These are phyloP conservation scores for Viola pubescens DNA, from an alignment of 441 rosid genomes.

Conservation along the genomic window DNA sequence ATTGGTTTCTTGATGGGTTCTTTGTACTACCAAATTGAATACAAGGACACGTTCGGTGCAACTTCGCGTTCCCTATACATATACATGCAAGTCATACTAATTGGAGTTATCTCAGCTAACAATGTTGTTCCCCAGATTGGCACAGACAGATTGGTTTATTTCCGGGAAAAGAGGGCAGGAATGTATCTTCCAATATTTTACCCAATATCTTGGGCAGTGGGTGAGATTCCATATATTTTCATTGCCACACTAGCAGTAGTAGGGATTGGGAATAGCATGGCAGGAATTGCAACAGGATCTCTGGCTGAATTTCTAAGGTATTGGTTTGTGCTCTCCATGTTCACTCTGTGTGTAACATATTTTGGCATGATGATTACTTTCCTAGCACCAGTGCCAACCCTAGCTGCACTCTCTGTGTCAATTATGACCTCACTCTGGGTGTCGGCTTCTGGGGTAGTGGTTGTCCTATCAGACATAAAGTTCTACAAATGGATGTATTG, in stretches of 20 bases:
- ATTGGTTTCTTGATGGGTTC: conserved; percentile 29
- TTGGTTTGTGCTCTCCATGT: conserved; percentile 22
- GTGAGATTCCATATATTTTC: conserved; percentile 26
- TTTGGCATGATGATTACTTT: conserved; percentile 36
- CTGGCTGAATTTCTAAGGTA: conserved; percentile 17
- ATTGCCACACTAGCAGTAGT: conserved; percentile 23
- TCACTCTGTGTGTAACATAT: conserved; percentile 24
- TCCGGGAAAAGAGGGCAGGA: conserved; percentile 25
- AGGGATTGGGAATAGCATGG: conserved; percentile 26
- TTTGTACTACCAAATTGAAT: conserved; percentile 21
- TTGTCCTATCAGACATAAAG: conserved; percentile 24
- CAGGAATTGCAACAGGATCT: conserved; percentile 24
- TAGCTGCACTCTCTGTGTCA: conserved; percentile 29
- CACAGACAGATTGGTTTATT: conserved; percentile 25
- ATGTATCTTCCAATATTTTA: conserved; percentile 30
- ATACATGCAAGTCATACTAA: conserved; percentile 30
- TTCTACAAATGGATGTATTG: conserved; percentile 28
- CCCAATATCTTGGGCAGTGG: conserved; percentile 27
- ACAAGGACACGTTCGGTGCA: conserved; percentile 20
- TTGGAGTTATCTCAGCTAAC: conserved; percentile 28
- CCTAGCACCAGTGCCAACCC: conserved; percentile 29
- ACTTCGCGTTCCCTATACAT: conserved; percentile 21
- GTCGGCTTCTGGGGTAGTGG: conserved; percentile 25
- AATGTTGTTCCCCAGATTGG: conserved; percentile 29
- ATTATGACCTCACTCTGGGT: conserved; percentile 26